Conservation (phyloP, 2,329 filamentous ascomycete species). For the Colletotrichum horii region DNA sequence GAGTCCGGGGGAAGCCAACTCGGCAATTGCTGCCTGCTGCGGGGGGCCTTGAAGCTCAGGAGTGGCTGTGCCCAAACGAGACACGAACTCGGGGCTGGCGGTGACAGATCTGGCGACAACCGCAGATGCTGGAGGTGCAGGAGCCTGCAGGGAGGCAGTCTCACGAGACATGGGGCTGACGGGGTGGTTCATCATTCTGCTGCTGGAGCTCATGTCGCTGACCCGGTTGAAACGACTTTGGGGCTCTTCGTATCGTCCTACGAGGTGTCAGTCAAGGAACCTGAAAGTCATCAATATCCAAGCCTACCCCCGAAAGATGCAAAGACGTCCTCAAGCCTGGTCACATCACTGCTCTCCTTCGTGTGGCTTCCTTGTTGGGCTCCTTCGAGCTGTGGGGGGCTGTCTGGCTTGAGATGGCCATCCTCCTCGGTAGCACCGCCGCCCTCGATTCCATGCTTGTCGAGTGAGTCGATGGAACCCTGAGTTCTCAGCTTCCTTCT, state of each 20-base stretch:
- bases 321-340: slow-evolving; percentile 40
- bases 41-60: slow-evolving; percentile 22
- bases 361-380: slow-evolving; percentile 29
- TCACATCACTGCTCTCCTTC: neutral
- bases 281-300: neutral
- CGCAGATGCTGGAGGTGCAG: neutral
- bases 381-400: slow-evolving; percentile 17
- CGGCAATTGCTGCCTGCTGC: slow-evolving; percentile 18
- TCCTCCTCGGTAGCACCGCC: slow-evolving; percentile 31
- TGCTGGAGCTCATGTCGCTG: neutral
- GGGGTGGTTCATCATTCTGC: slow-evolving; percentile 21
- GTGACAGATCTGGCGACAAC: neutral
- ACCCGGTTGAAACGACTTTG: slow-evolving; percentile 18
- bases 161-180: slow-evolving; percentile 1
- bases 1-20: slow-evolving; percentile 18
- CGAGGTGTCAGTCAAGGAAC: neutral
- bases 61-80: slow-evolving; percentile 15
- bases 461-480: slow-evolving; percentile 6
- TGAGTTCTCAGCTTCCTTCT: slow-evolving; percentile 9
- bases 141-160: neutral
- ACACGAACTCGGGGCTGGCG: neutral
- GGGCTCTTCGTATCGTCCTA: slow-evolving; percentile 20
- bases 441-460: slow-evolving; percentile 20
- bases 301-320: slow-evolving; percentile 50
- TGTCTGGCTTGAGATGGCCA: slow-evolving; percentile 26